Conservation (phyloP, 1,284 basidiomycete genomes). For the Ustilago shanxiensis region DNA sequence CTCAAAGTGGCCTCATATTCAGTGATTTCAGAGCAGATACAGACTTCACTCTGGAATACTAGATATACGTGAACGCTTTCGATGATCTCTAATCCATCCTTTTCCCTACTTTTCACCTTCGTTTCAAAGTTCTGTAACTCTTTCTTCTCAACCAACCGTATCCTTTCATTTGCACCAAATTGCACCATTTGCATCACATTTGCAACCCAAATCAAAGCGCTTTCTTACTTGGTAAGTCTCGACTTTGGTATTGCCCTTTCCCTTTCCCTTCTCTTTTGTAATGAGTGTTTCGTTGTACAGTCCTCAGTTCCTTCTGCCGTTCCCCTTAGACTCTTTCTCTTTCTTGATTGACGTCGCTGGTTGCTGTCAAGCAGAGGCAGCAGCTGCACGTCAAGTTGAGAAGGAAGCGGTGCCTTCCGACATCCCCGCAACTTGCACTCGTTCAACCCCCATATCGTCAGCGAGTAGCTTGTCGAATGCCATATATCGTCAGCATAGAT, state of each 20-base stretch:
- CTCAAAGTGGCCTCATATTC: neutral
- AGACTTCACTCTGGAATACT: constrained; percentile 8
- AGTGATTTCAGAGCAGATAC: constrained; percentile 2
- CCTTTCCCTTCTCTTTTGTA: neutral
- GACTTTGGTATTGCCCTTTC: neutral
- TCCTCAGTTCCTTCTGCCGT: neutral
- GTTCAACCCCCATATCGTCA: too few species aligned
- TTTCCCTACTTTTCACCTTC: constrained; percentile 32
- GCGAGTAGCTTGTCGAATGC: too few species aligned
- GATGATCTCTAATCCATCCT: constrained; percentile 14
- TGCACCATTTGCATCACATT: constrained; percentile 2
- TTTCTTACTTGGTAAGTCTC: constrained; percentile 9
- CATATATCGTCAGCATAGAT: too few species aligned
- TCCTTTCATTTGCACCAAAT: constrained; percentile 6
- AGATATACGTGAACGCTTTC: constrained; percentile 19
- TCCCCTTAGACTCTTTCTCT: too few species aligned
- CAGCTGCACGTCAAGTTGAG: constrained; percentile 2
- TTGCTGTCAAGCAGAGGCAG: neutral
- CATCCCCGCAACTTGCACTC: too few species aligned
- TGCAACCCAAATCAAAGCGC: constrained; percentile 6
- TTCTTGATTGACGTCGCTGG: neutral
- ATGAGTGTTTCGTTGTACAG: neutral
- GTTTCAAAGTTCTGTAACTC: constrained; percentile 13
- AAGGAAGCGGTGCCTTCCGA: neutral
- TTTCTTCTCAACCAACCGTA: neutral